A percentile compares a stretch with the other conserved stretches of the same genome.
These are phyloP conservation scores for Leersia perrieri DNA, from an alignment of 176 grass and related monocot species.

Conservation along the genomic window DNA sequence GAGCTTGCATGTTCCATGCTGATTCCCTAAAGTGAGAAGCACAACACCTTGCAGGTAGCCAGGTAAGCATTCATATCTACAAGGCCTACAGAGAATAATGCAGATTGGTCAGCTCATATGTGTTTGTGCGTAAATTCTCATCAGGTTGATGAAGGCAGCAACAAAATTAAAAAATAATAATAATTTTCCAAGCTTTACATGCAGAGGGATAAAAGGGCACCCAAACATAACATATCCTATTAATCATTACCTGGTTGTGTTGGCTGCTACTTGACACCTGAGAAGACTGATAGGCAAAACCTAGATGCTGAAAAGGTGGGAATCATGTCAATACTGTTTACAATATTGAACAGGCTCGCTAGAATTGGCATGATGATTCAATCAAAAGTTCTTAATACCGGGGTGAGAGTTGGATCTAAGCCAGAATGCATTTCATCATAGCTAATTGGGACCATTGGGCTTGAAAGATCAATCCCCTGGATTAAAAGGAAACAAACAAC, in stretches of 20 bases:
- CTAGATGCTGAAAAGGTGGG: slow-evolving; percentile 15
- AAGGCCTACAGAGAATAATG: slow-evolving; percentile 4
- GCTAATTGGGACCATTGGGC: slow-evolving; percentile 39
- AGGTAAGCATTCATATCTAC: slow-evolving; percentile 16
- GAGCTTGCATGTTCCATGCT: not conserved
- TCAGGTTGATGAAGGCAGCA: not conserved
- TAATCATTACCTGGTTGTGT: slow-evolving; percentile 5
- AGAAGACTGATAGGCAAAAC: slow-evolving; percentile 32
- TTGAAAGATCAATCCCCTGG: slow-evolving; percentile 54
- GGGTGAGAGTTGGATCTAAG: slow-evolving; percentile 29
- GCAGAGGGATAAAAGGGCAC: not conserved
- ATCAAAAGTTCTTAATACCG: slow-evolving; percentile 36
- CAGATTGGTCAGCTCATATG: not conserved
- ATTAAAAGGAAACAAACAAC: not conserved
- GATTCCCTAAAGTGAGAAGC: not conserved
- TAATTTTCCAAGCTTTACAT: not conserved
- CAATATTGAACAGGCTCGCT: not conserved
- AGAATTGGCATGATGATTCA: not conserved
- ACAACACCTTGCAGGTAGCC: not conserved
- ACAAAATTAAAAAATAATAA: not conserved
- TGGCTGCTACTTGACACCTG: not conserved
- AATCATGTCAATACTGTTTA: not conserved
- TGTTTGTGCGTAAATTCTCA: not conserved
- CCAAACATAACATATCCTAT: not conserved
- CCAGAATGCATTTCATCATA: slow-evolving; percentile 50